phyloP scores from a whole-genome alignment of 192 early-diverging fungal species.

The Linderina pennispora region DNA sequence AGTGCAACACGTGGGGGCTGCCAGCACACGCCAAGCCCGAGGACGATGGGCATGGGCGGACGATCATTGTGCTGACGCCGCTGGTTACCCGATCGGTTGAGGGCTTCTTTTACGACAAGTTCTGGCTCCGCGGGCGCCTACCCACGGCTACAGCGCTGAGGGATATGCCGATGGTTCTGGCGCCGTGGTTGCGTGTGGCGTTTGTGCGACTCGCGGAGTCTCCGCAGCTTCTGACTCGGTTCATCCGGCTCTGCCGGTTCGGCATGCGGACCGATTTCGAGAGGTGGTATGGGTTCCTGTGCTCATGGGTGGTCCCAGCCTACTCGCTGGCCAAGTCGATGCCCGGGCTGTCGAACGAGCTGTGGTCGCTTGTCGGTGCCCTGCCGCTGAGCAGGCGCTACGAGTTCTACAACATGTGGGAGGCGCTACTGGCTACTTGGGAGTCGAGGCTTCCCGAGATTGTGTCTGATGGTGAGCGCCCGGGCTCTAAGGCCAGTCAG shows the following conservation, averaged over 20 bases:
- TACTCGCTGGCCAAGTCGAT: slow-evolving; percentile 31
- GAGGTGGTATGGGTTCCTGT: slow-evolving; percentile 24
- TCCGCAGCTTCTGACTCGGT: slow-evolving; percentile 21
- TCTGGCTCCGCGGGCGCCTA: slow-evolving; percentile 35
- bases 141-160: slow-evolving; percentile 7
- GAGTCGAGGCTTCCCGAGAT: slow-evolving; percentile 15
- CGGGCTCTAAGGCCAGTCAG: not conserved
- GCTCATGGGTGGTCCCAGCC: slow-evolving; percentile 39
- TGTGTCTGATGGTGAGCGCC: not conserved
- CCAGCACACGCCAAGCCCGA: slow-evolving; percentile 1
- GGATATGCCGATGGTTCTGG: slow-evolving; percentile 24
- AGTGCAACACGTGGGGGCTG: slow-evolving; percentile 6
- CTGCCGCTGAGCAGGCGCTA: slow-evolving; percentile 26
- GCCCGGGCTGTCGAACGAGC: slow-evolving; percentile 39
- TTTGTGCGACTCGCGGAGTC: slow-evolving; percentile 25
- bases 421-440: slow-evolving; percentile 15
- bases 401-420: slow-evolving; percentile 31
- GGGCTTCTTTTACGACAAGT: slow-evolving; percentile 41
- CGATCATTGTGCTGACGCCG: slow-evolving; percentile 17
- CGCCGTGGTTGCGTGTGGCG: slow-evolving; percentile 38
- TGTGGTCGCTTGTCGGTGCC: slow-evolving; percentile 31
- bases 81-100: slow-evolving; percentile 16
- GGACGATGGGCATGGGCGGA: not conserved
- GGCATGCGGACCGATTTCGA: slow-evolving; percentile 7
- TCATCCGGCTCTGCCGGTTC: slow-evolving; percentile 35